These are phyloP conservation scores for Colletotrichum horii DNA, from an alignment of 2,329 filamentous ascomycete species.

Conservation along the genomic window DNA sequence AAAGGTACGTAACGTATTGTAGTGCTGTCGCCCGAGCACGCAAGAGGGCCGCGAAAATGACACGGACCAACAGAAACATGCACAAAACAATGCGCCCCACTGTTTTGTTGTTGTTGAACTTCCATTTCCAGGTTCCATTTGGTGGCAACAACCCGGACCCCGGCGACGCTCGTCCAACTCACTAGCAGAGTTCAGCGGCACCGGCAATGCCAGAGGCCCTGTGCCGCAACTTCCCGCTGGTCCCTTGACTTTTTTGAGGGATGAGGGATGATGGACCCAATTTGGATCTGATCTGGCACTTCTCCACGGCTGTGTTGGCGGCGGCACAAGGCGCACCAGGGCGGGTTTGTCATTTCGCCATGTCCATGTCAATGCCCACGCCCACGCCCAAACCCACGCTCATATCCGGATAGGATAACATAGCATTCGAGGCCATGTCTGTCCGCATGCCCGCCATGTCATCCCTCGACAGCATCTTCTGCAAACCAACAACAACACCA, in stretches of 20 bases:
- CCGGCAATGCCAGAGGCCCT: background rate
- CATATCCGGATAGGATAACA: background rate
- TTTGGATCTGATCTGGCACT: background rate
- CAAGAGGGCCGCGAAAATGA: background rate
- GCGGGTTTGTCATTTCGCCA: background rate
- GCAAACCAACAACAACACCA: background rate
- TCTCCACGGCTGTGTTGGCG: background rate
- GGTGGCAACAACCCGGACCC: background rate
- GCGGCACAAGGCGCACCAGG: background rate
- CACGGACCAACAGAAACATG: conserved; percentile 1
- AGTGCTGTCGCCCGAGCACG: background rate
- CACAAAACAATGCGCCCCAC: background rate
- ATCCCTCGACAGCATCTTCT: background rate
- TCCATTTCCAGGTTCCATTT: background rate
- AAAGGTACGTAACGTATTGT: background rate
- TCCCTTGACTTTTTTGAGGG: background rate
- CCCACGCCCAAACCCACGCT: background rate
- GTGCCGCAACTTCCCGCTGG: conserved; percentile 6
- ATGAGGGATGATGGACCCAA: background rate
- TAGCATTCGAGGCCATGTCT: background rate
- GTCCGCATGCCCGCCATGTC: background rate
- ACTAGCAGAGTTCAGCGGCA: background rate
- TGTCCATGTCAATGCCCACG: background rate
- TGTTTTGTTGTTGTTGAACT: background rate
- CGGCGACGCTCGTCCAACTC: background rate